Evolutionary conservation across 2,329 filamentous ascomycete species (phyloP).

Genomic region (Lomentospora prolificans): DNA sequence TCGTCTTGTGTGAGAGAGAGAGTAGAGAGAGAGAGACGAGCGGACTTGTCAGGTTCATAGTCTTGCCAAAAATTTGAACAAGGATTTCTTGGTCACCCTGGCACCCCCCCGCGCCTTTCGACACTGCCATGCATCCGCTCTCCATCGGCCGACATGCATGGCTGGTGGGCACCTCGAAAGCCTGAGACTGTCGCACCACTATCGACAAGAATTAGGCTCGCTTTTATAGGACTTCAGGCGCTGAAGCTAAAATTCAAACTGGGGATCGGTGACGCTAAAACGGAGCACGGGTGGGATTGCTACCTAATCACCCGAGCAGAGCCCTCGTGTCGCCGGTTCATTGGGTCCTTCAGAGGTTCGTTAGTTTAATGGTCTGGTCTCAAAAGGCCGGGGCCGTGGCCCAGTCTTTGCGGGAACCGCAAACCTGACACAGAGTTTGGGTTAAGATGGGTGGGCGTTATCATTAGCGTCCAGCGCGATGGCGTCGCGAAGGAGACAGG

Average conservation of each 20-base stretch:
- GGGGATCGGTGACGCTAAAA: not conserved
- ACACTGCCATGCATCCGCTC: not conserved
- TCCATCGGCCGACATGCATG: not conserved
- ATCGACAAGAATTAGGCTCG: not conserved
- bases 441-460: not conserved
- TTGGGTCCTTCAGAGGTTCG: not conserved
- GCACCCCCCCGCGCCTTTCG: not conserved
- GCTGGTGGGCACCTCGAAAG: not conserved
- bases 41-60: too few species aligned
- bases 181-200: not conserved
- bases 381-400: not conserved
- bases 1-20: not conserved
- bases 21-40: too few species aligned
- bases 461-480: too few species aligned
- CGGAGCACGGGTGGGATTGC: not conserved
- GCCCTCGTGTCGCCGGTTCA: slow-evolving; percentile 7
- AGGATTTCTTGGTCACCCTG: not conserved
- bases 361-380: not conserved
- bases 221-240: not conserved
- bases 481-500: too few species aligned
- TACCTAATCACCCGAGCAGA: slow-evolving; percentile 2
- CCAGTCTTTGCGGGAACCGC: not conserved
- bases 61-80: not conserved
- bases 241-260: not conserved
- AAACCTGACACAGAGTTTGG: not conserved